Percentiles rank a stretch among this genome's conserved stretches.
phyloP scores from a whole-genome alignment of 2,329 filamentous ascomycete genomes.

The Fusarium globosum region DNA sequence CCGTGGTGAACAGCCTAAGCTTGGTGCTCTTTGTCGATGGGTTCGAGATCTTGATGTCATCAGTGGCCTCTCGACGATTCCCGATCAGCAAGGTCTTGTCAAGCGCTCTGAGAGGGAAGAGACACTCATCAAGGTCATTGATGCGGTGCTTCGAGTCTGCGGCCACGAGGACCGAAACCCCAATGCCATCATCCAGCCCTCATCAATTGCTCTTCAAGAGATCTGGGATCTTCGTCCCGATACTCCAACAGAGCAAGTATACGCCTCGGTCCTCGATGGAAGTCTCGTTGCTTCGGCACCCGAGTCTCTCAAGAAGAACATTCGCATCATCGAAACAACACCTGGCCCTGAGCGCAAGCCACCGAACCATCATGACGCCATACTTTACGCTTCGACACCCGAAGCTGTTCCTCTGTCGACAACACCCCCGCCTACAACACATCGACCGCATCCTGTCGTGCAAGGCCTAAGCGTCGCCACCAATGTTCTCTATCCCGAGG shows the following conservation, averaged over 20 bases:
- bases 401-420: constrained; percentile 65
- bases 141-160: constrained; percentile 71
- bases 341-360: constrained; percentile 71
- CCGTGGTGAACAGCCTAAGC: constrained; percentile 71
- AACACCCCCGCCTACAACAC: constrained; percentile 59
- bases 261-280: constrained; percentile 68
- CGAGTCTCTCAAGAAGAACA: constrained; percentile 51
- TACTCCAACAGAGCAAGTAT: constrained; percentile 57
- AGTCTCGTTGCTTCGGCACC: constrained; percentile 60
- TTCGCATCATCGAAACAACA: constrained; percentile 71
- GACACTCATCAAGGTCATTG: constrained; percentile 70
- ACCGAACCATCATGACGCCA: constrained; percentile 73
- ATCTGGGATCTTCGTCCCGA: constrained; percentile 68
- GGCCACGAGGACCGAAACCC: constrained; percentile 67
- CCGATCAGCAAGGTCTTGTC: constrained; percentile 53
- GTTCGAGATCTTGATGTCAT: constrained; percentile 77
- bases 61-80: constrained; percentile 70
- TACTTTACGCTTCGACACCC: constrained; percentile 70
- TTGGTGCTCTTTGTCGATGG: constrained; percentile 78
- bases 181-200: constrained; percentile 47
- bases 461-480: constrained; percentile 70
- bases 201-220: constrained; percentile 65
- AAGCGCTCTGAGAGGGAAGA: constrained; percentile 59
- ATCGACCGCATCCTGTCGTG: constrained; percentile 70
- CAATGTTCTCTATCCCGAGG: constrained; percentile 68